Conservation (phyloP, 805 yeast species). For the Cyberlindnera japonica region DNA sequence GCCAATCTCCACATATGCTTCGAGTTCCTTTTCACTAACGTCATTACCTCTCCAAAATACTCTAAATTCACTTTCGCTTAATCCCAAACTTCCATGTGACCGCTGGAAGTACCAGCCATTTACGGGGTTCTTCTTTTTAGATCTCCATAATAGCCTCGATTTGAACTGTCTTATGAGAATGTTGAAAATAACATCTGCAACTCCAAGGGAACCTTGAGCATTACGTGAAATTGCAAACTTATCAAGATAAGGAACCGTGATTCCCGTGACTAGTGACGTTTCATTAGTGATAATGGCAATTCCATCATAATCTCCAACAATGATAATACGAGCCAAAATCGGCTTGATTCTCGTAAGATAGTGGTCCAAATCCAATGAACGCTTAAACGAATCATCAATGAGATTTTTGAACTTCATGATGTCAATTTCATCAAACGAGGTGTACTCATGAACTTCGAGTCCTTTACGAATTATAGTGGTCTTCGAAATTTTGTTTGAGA, state of each 20-base stretch:
- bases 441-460: conserved; percentile 25
- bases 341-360: conserved; percentile 66
- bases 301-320: conserved; percentile 95
- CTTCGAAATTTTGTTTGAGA: conserved; percentile 29
- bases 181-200: conserved; percentile 91
- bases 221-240: conserved; percentile 86
- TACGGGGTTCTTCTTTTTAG: conserved; percentile 81
- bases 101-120: conserved; percentile 98
- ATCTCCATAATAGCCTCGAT: conserved; percentile 81
- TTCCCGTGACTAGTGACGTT: conserved; percentile 22
- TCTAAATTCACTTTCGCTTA: conserved; percentile 38
- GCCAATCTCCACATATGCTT: conserved; percentile 52
- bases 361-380: conserved; percentile 57
- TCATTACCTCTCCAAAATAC: conserved; percentile 42
- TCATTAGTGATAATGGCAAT: conserved; percentile 93
- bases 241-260: conserved; percentile 73
- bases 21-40: conserved; percentile 34
- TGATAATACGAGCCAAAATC: conserved; percentile 67
- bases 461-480: conserved; percentile 84
- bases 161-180: conserved; percentile 60
- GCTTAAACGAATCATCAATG: conserved; percentile 77
- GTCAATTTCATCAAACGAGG: conserved; percentile 32
- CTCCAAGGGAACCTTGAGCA: conserved; percentile 87
- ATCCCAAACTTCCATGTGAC: conserved; percentile 61
- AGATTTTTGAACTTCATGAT: conserved; percentile 53